A percentile compares a stretch with the other conserved stretches of the same genome.
Conservation (phyloP, 306 rosid species). For the Ormosia semicastrata region DNA sequence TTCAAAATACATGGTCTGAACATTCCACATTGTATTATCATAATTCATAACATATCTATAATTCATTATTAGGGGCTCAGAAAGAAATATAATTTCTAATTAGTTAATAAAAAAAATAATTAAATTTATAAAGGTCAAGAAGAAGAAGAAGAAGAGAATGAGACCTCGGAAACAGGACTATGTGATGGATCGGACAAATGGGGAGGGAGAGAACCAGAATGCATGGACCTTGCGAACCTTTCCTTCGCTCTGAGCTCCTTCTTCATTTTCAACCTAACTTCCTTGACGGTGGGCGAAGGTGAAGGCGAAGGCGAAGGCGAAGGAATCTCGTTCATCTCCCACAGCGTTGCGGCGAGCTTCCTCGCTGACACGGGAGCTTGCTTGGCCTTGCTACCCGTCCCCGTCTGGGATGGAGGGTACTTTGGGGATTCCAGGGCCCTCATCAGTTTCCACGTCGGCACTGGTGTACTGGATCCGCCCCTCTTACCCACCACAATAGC, state of each 20-base stretch:
- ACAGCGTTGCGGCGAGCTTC: conserved; percentile 94
- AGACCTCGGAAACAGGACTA: conserved; percentile 91
- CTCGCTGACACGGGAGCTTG: conserved; percentile 87
- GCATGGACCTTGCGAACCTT: conserved; percentile 59
- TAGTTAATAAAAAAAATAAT: neutral
- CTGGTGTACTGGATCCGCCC: conserved; percentile 87
- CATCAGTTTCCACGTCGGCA: conserved; percentile 87
- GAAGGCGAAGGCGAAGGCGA: too few relatives aligned
- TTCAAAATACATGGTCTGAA: neutral
- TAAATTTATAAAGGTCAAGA: too few relatives aligned
- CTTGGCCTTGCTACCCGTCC: conserved; percentile 38
- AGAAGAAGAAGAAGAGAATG: neutral
- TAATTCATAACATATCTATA: neutral
- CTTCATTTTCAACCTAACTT: conserved; percentile 50
- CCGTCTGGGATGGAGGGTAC: conserved; percentile 41
- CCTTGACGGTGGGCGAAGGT: too few relatives aligned
- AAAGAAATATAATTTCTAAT: neutral
- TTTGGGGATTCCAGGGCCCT: conserved; percentile 61
- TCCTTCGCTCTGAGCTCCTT: conserved; percentile 71
- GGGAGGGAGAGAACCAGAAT: conserved; percentile 90
- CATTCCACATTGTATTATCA: neutral
- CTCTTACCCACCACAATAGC: conserved; percentile 83
- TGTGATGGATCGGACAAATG: conserved; percentile 99
- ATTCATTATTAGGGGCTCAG: neutral
- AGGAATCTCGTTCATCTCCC: conserved; percentile 99